Evolutionary conservation across 2,329 filamentous ascomycete species (phyloP).

Genomic region (Neonectria magnoliae): DNA sequence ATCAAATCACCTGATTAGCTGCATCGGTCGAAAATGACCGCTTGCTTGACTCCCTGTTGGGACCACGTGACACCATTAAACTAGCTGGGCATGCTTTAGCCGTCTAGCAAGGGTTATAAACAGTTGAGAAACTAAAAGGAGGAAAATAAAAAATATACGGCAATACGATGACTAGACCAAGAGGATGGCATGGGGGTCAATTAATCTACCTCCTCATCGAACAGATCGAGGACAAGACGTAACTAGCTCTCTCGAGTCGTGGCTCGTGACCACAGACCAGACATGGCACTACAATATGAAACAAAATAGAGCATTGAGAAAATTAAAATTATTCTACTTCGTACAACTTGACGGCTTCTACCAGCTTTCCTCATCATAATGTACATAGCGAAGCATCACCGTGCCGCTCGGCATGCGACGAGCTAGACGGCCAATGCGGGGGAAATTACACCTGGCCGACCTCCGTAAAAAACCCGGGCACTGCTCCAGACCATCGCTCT

Average conservation of each 20-base stretch:
- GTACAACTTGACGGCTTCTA: not conserved
- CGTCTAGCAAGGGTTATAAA: too few relatives aligned
- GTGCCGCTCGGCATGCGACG: not conserved
- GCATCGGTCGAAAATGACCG: too few relatives aligned
- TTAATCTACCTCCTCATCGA: not conserved
- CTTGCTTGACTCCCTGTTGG: too few relatives aligned
- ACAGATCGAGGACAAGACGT: not conserved
- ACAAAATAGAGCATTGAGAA: too few relatives aligned
- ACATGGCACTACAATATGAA: not conserved
- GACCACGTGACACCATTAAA: too few relatives aligned
- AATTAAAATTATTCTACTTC: not conserved
- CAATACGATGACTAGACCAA: too few relatives aligned
- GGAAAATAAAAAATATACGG: too few relatives aligned
- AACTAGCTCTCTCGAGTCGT: not conserved
- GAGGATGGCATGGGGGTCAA: not conserved
- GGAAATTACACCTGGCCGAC: not conserved
- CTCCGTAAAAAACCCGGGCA: not conserved
- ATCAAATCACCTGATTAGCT: too few relatives aligned
- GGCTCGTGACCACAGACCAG: not conserved
- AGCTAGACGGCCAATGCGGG: conserved; percentile 3
- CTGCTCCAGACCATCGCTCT: not conserved
- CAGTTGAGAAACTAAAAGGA: too few relatives aligned
- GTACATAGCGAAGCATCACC: not conserved
- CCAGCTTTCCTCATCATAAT: not conserved
- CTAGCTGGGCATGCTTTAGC: too few relatives aligned